Conservation (phyloP, 805 yeast species). For the Candida quercuum region DNA sequence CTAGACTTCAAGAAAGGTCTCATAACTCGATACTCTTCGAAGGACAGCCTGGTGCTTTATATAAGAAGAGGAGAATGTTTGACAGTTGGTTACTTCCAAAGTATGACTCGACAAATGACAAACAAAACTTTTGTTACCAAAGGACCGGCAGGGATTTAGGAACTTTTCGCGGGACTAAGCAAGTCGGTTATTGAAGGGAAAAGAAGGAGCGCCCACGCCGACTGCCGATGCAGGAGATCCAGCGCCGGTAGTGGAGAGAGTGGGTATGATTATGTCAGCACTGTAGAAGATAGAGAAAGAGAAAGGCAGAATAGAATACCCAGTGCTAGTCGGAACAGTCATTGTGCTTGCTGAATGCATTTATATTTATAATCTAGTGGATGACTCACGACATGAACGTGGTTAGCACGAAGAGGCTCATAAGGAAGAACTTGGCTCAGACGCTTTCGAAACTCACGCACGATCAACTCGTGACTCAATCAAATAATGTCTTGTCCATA, state of each 20-base stretch:
- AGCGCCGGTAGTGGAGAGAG: not conserved
- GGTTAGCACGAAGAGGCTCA: constrained; percentile 13
- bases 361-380: no score
- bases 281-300: not conserved
- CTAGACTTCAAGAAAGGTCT: constrained; percentile 2
- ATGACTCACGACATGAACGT: not conserved
- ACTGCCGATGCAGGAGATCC: not conserved
- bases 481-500: constrained; percentile 14
- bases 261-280: no score
- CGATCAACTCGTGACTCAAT: constrained; percentile 21
- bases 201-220: no score
- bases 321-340: no score
- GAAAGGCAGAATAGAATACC: no score
- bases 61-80: not conserved
- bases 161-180: no score
- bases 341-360: no score
- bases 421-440: constrained; percentile 18
- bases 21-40: constrained; percentile 1
- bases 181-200: not conserved
- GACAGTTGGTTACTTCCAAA: not conserved
- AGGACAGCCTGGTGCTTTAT: not conserved
- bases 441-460: constrained; percentile 14
- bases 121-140: no score
- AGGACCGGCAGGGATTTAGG: no score
- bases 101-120: constrained; percentile 1